Percentiles rank a stretch among this genome's conserved stretches.
phyloP scores from a whole-genome alignment of 2,329 filamentous ascomycete genomes.

The Aureobasidium sp. region DNA sequence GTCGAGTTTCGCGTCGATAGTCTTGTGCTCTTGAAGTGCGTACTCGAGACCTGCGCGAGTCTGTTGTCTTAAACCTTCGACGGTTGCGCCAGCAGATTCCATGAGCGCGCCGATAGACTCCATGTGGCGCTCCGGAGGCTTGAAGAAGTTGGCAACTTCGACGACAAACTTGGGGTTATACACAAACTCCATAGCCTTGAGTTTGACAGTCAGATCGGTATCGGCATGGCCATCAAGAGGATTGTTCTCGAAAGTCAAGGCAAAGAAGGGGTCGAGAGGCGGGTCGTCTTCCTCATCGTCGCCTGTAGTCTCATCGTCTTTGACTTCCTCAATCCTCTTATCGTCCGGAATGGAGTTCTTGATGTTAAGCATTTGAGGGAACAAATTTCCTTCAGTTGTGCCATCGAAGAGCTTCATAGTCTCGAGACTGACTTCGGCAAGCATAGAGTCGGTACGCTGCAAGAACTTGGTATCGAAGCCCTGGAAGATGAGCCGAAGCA shows the following conservation, averaged over 20 bases:
- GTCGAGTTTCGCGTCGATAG: constrained; percentile 91
- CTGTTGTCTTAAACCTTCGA: constrained; percentile 90
- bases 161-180: constrained; percentile 94
- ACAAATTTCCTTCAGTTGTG: constrained; percentile 82
- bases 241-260: constrained; percentile 87
- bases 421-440: constrained; percentile 82
- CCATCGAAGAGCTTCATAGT: constrained; percentile 93
- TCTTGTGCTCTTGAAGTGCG: constrained; percentile 95
- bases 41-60: constrained; percentile 94
- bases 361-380: constrained; percentile 89
- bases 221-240: constrained; percentile 89
- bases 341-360: constrained; percentile 61
- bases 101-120: constrained; percentile 94
- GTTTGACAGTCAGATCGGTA: constrained; percentile 77
- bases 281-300: constrained; percentile 37
- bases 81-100: constrained; percentile 90
- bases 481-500: constrained; percentile 89
- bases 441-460: constrained; percentile 81
- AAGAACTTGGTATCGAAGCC: constrained; percentile 85
- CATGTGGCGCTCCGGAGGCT: constrained; percentile 94
- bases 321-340: constrained; percentile 39
- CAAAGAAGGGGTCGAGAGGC: constrained; percentile 73
- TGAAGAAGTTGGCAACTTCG: constrained; percentile 89
- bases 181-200: constrained; percentile 93
- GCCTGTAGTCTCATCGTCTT: constrained; percentile 36